These are phyloP conservation scores for Camelina sativa DNA, from an alignment of 345 rosid species.

Conservation along the genomic window DNA sequence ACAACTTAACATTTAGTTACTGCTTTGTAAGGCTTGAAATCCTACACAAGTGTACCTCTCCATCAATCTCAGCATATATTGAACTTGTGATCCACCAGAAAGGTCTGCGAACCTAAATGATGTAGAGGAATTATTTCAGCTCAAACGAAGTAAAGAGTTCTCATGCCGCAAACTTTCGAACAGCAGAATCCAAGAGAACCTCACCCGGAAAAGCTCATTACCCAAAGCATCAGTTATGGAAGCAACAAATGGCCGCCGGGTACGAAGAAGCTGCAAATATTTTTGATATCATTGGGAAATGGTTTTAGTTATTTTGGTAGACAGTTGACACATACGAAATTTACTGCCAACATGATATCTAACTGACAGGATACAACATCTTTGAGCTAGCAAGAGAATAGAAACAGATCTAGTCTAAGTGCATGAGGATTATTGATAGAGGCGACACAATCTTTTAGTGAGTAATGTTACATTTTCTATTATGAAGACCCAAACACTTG, in stretches of 20 bases:
- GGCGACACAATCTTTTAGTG: neutral
- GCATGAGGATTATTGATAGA: constrained; percentile 6
- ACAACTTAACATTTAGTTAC: neutral
- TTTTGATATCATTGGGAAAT: neutral
- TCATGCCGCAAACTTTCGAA: constrained; percentile 10
- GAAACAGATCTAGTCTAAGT: neutral
- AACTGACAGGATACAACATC: neutral
- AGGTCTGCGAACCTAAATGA: constrained; percentile 85
- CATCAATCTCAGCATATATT: constrained; percentile 86
- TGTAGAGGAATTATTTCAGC: constrained; percentile 39
- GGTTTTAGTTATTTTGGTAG: constrained; percentile 21
- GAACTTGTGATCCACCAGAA: constrained; percentile 98
- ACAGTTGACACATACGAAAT: neutral
- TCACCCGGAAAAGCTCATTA: constrained; percentile 81
- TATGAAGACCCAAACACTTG: neutral
- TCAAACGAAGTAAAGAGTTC: constrained; percentile 35
- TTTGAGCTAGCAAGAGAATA: constrained; percentile 12
- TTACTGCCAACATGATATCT: constrained; percentile 7
- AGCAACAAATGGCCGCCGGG: constrained; percentile 91
- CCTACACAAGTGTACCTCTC: constrained; percentile 60
- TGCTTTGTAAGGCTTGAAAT: neutral
- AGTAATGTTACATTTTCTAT: neutral
- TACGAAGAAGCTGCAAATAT: constrained; percentile 70
- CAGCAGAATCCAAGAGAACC: constrained; percentile 36
- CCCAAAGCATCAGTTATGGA: constrained; percentile 73